Evolutionary conservation across 1,284 basidiomycete species (phyloP).

Genomic region (Anthracocystis panici-leucophaei): DNA sequence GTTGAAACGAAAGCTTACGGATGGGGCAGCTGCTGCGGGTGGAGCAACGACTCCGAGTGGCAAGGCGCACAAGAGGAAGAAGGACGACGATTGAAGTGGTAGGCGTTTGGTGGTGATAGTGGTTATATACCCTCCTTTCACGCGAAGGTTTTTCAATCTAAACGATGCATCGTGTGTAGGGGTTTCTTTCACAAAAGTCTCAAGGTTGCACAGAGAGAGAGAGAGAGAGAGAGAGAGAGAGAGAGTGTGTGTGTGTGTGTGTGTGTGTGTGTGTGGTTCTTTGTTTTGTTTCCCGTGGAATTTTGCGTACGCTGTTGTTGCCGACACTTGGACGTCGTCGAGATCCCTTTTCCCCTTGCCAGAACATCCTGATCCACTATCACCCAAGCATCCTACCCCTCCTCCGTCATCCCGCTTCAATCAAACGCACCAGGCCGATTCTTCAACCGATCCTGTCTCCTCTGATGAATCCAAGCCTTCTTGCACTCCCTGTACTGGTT

Average conservation of each 20-base stretch:
- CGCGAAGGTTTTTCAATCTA: neutral
- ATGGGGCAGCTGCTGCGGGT: neutral
- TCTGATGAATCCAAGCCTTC: slow-evolving; percentile 58
- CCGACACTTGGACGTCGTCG: no score
- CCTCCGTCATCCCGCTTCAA: no score
- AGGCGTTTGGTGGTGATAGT: no score
- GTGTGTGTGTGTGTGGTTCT: neutral
- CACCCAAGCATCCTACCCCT: neutral
- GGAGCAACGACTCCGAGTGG: slow-evolving; percentile 16
- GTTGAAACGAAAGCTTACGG: slow-evolving; percentile 45
- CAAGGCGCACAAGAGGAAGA: slow-evolving; percentile 42
- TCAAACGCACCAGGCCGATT: slow-evolving; percentile 55
- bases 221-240: no score
- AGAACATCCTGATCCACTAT: no score
- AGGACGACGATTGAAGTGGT: slow-evolving; percentile 41
- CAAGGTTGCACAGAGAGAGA: no score
- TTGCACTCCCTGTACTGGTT: slow-evolving; percentile 64
- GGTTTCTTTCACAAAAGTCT: no score
- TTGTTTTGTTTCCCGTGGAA: neutral
- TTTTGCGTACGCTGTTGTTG: neutral
- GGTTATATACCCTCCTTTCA: neutral
- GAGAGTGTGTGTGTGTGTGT: no score
- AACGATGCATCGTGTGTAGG: no score
- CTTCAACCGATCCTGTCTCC: slow-evolving; percentile 52
- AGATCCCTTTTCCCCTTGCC: no score